A percentile compares a stretch with the other conserved stretches of the same genome.
These are phyloP conservation scores for Shiraia bambusicola DNA, from an alignment of 2,329 filamentous ascomycete species.

Conservation along the genomic window DNA sequence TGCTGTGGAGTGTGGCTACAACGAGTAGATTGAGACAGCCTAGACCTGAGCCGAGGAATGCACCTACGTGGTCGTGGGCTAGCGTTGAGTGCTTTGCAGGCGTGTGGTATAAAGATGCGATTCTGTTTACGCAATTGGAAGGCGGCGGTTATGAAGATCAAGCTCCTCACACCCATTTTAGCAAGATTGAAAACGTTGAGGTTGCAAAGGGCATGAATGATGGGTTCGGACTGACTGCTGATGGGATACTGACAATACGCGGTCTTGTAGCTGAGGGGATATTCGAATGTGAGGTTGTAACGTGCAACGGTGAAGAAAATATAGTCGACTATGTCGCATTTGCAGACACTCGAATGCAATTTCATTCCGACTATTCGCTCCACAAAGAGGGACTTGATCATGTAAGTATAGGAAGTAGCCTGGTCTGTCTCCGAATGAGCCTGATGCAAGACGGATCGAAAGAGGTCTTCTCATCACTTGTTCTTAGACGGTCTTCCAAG, in stretches of 20 bases:
- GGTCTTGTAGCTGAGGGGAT: constrained; percentile 2
- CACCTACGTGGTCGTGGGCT: constrained; percentile 11
- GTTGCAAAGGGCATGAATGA: background rate
- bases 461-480: constrained; percentile 1
- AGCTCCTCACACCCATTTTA: background rate
- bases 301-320: background rate
- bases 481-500: background rate
- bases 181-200: background rate
- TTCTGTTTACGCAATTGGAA: constrained; percentile 2
- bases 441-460: background rate
- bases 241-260: constrained; percentile 1
- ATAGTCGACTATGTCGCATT: background rate
- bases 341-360: background rate
- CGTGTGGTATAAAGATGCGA: constrained; percentile 2
- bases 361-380: constrained; percentile 2
- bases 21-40: background rate
- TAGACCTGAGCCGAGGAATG: constrained; percentile 1
- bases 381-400: background rate
- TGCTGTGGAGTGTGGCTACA: constrained; percentile 4
- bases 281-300: background rate
- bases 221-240: constrained; percentile 1
- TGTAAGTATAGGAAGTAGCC: background rate
- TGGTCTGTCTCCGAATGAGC: constrained; percentile 4
- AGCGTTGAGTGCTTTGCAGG: constrained; percentile 3
- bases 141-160: background rate